These are phyloP conservation scores for Solanum rostratum DNA, from an alignment of 257 asterid genomes.

Conservation along the genomic window DNA sequence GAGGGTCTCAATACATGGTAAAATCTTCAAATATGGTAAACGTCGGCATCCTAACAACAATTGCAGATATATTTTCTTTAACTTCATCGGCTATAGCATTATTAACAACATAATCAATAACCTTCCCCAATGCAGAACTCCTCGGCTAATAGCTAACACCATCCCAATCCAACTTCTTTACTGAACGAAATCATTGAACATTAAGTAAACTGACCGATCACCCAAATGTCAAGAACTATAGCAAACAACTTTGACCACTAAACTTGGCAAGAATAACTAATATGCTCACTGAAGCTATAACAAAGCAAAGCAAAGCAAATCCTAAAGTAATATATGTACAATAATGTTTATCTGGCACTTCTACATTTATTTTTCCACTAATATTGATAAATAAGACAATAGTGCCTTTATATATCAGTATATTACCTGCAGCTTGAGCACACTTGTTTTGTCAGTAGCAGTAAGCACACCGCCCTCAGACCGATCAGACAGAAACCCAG, in stretches of 20 bases:
- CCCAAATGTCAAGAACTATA: neutral
- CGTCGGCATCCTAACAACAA: neutral
- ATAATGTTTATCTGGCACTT: neutral
- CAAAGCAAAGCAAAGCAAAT: neutral
- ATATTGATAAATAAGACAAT: neutral
- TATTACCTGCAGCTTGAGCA: constrained; percentile 76
- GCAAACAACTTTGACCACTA: neutral
- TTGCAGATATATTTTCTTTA: neutral
- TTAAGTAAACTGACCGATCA: neutral
- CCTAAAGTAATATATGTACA: neutral
- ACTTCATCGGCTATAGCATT: neutral
- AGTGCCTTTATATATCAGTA: neutral
- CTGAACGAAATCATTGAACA: neutral
- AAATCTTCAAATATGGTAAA: neutral
- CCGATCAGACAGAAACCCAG: constrained; percentile 73
- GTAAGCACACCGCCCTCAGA: constrained; percentile 64
- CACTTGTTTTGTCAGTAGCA: constrained; percentile 71
- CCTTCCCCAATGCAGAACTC: neutral
- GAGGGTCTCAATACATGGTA: neutral
- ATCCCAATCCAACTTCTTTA: neutral
- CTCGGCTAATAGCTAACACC: neutral
- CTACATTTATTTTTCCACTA: neutral
- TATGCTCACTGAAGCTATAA: neutral
- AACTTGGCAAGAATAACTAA: neutral
- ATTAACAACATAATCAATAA: neutral